Evolutionary conservation across 495 filamentous ascomycete genomes (phyloP).

Genomic region (Hypoxylon subgilvum): DNA sequence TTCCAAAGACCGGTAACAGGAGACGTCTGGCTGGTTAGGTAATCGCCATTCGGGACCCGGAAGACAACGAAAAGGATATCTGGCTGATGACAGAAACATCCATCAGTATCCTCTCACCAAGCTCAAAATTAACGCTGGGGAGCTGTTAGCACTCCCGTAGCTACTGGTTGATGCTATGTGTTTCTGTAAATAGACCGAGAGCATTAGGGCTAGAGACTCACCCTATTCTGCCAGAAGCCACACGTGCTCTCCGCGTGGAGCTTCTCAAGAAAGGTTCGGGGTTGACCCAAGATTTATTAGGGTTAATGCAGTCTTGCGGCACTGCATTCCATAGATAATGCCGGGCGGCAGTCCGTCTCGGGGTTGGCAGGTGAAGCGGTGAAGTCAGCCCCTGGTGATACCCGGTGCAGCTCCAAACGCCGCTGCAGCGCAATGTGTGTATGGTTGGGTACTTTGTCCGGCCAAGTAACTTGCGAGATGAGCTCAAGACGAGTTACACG

Average conservation of each 20-base stretch:
- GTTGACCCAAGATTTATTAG: constrained; percentile 22
- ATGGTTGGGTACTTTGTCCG: not conserved
- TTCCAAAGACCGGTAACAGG: not conserved
- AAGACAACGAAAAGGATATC: not conserved
- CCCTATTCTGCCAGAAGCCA: constrained; percentile 34
- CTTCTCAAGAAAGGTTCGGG: constrained; percentile 30
- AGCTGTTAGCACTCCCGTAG: too few species aligned
- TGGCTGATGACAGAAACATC: too few species aligned
- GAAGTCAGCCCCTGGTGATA: constrained; percentile 20
- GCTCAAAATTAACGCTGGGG: too few species aligned
- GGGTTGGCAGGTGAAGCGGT: constrained; percentile 10
- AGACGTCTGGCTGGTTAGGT: constrained; percentile 1
- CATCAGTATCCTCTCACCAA: too few species aligned
- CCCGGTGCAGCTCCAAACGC: not conserved
- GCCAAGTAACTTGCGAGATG: not conserved
- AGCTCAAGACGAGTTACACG: too few species aligned
- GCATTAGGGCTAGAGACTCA: constrained; percentile 24
- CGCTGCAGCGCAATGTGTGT: not conserved
- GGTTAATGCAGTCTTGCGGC: constrained; percentile 25
- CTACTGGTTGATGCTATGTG: too few species aligned
- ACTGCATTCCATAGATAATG: constrained; percentile 19
- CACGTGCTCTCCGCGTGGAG: constrained; percentile 28
- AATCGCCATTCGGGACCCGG: not conserved
- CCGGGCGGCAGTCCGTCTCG: constrained; percentile 35
- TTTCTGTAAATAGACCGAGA: not conserved